Evolutionary conservation across 495 filamentous ascomycete genomes (phyloP).

Genomic region (Arthonia radiata): DNA sequence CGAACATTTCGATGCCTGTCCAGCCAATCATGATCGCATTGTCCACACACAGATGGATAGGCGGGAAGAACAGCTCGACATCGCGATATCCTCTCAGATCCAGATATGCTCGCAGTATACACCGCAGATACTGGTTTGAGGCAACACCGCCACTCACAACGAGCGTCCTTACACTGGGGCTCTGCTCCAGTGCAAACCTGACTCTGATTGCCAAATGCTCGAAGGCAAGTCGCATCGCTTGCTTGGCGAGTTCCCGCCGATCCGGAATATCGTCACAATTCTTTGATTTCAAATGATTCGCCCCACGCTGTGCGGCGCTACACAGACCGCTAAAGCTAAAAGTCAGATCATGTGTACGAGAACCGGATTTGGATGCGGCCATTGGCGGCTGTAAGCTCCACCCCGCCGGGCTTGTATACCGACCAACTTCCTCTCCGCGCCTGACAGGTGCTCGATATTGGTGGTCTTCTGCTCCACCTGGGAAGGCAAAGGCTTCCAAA

Average conservation of each 20-base stretch:
- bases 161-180: conserved; percentile 28
- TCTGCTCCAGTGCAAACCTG: conserved; percentile 32
- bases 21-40: conserved; percentile 98
- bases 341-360: conserved; percentile 16
- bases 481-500: conserved; percentile 60
- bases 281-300: no score
- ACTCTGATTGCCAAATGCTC: conserved; percentile 62
- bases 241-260: conserved; percentile 36
- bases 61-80: conserved; percentile 47
- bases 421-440: conserved; percentile 27
- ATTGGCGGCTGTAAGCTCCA: conserved; percentile 34
- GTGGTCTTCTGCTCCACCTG: conserved; percentile 19
- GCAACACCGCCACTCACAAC: conserved; percentile 83
- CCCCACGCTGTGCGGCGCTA: conserved; percentile 24
- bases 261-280: conserved; percentile 13
- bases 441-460: conserved; percentile 28
- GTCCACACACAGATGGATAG: conserved; percentile 56
- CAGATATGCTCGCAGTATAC: conserved; percentile 36
- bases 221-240: conserved; percentile 56
- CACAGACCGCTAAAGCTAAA: conserved; percentile 43
- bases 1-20: conserved; percentile 80
- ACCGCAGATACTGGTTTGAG: conserved; percentile 48
- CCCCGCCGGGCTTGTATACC: conserved; percentile 19
- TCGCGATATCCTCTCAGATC: conserved; percentile 34
- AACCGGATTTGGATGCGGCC: conserved; percentile 16